Base-by-base conservation (phyloP, 352 stramenopile genomes). In the Phytophthora ramorum region DNA sequence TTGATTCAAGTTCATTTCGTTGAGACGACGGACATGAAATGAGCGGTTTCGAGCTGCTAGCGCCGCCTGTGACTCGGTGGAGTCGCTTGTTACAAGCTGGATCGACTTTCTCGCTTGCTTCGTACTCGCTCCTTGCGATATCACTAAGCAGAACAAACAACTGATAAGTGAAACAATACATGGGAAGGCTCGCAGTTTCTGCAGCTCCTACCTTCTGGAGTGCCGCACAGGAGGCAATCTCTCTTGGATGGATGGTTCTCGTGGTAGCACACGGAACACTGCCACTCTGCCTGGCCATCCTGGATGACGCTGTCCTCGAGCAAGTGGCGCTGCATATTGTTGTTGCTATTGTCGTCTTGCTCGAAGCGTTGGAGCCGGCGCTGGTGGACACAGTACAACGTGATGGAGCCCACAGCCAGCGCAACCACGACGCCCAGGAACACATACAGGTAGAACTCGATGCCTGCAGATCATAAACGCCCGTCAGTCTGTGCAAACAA, bases 261-360 rank as follows among this genome's bases (percentile, higher is more conserved):
- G 47, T 95, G 81, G 51, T 95, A 95, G 59, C 87, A 95, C 34
- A 95, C 73, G 0, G 81, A 89, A 52, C 87, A 95, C 72, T 93
- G 85, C 87, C 87, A 95, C 67, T 93, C 87, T 28, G 73, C 69
- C 58, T 93, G 78, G 24, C 85, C 87, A 19, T 78, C 69, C 54
- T 88, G 82, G 20, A 94, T 75, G 43, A 88, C 86, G 47, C 86
- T 92, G 54, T 95, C 87, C 30, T 93, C 76, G 12, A 95, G 78
- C 41, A 88, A 91, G 58, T 95, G 79, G 12, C 87, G 81, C 73
- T 95, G 87, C 82, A 95, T 93, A 70, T 95, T 95, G 76, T 95
- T 95, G 71, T 90, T 90, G 63, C 66, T 68, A 45, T 93, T 95
- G 74, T 92, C 83, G 30, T 77, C 44, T 34, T 91, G 78, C 16